These are phyloP conservation scores for Crataegus laevigata DNA, from an alignment of 306 rosid species.

Conservation along the genomic window DNA sequence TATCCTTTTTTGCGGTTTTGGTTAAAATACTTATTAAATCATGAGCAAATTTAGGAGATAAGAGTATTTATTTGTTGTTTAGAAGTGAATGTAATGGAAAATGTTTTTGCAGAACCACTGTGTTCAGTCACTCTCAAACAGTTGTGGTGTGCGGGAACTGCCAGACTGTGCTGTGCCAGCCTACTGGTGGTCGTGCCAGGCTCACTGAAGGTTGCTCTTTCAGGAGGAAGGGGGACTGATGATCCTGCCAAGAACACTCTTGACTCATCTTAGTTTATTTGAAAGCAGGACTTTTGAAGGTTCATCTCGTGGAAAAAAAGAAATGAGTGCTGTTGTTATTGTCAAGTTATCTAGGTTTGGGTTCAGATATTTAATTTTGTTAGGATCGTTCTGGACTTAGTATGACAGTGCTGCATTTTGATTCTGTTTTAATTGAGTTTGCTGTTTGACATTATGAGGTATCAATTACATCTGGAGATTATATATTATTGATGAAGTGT, in stretches of 20 bases:
- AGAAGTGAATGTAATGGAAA: neutral
- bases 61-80: neutral
- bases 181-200: conserved; percentile 46
- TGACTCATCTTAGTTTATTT: conserved; percentile 3
- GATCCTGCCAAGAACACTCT: neutral
- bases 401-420: neutral
- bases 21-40: neutral
- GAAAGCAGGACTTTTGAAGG: neutral
- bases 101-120: conserved; percentile 33
- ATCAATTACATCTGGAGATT: neutral
- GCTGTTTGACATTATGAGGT: neutral
- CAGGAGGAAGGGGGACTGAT: conserved; percentile 38
- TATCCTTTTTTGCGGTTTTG: neutral
- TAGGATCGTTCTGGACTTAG: neutral
- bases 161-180: conserved; percentile 46
- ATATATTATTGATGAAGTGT: neutral
- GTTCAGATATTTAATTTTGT: neutral
- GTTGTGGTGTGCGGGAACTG: conserved; percentile 50
- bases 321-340: neutral
- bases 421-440: neutral
- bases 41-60: neutral
- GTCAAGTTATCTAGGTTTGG: conserved; percentile 1
- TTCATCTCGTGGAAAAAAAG: neutral
- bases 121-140: conserved; percentile 42
- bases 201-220: conserved; percentile 47